Conservation (phyloP, 129 eudicot species). For the Arctium minus region DNA sequence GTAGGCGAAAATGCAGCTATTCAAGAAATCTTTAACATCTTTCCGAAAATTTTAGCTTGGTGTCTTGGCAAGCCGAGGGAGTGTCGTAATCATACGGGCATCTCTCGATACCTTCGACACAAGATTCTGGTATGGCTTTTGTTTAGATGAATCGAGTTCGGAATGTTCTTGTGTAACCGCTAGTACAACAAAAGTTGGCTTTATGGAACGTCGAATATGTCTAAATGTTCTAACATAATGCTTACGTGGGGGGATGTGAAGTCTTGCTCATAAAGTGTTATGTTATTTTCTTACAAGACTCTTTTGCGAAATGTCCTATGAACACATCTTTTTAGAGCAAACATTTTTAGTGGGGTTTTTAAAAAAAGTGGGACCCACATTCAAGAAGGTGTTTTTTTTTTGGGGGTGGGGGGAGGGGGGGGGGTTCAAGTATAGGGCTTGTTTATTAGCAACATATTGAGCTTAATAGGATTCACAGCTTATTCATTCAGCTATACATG, state of each 20-base stretch:
- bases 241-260: constrained; percentile 16
- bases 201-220: background rate
- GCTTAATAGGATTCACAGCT: no score
- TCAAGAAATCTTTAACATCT: constrained; percentile 28
- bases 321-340: no score
- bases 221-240: background rate
- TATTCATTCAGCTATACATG: no score
- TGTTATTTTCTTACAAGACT: no score
- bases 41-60: constrained; percentile 58
- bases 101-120: constrained; percentile 52
- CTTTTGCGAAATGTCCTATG: no score
- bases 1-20: constrained; percentile 15
- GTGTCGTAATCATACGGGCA: background rate
- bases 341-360: no score
- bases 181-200: background rate
- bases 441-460: no score
- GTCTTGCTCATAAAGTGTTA: background rate
- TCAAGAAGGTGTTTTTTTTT: no score
- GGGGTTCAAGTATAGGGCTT: no score
- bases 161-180: background rate
- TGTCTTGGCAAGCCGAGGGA: constrained; percentile 35
- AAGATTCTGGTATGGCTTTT: constrained; percentile 62
- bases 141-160: background rate
- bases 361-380: no score
- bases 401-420: no score